These are phyloP conservation scores for Cinnamomum micranthum DNA, from an alignment of 164 flowering plant genomes.

Conservation along the genomic window DNA sequence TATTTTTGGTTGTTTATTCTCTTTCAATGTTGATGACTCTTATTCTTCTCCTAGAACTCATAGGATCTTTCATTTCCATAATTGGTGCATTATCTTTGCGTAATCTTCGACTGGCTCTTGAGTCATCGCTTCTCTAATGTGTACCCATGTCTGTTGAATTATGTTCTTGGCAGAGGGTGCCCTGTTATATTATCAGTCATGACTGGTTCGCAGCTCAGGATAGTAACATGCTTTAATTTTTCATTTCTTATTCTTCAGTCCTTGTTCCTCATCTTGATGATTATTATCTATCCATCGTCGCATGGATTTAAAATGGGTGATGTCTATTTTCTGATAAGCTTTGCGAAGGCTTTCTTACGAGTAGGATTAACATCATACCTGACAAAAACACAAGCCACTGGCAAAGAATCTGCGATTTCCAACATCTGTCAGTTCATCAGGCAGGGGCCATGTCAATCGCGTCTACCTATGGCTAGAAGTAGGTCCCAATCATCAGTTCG, in stretches of 20 bases:
- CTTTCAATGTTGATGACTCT: conserved; percentile 1
- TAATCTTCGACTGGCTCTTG: neutral
- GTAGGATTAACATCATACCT: neutral
- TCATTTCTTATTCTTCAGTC: neutral
- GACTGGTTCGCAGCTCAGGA: neutral
- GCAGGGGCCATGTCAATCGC: no score
- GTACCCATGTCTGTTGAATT: neutral
- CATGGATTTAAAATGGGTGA: neutral
- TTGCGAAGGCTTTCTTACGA: neutral
- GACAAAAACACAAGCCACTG: neutral
- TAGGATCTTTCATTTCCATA: conserved; percentile 7
- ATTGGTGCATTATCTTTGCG: neutral
- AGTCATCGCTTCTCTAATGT: neutral
- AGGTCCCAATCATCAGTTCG: no score
- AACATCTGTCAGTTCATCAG: neutral
- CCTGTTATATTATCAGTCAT: neutral
- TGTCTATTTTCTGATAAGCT: neutral
- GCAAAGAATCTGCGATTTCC: neutral
- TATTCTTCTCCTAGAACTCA: conserved; percentile 1
- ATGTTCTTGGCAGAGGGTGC: neutral
- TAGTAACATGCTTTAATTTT: neutral
- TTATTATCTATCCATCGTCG: neutral
- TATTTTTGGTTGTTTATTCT: neutral
- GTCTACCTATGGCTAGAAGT: no score
- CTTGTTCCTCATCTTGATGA: neutral